Conservation (phyloP, 108 stramenopile genomes). For the Aurantiochytrium sp. region DNA sequence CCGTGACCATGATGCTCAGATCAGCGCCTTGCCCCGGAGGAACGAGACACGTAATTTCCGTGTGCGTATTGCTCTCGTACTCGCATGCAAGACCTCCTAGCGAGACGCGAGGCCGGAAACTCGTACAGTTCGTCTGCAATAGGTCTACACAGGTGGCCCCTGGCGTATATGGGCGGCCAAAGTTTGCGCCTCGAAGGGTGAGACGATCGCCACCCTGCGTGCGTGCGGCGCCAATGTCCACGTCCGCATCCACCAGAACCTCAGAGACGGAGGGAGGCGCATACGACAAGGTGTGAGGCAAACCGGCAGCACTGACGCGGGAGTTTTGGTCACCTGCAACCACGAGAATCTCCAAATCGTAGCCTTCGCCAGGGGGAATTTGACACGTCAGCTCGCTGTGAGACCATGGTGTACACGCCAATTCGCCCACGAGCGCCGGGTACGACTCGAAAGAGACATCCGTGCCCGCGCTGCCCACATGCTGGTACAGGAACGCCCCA, state of each 20-base stretch:
- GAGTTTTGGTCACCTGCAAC: background rate
- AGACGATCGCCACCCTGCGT: background rate
- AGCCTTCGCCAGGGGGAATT: slow-evolving; percentile 17
- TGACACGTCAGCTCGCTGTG: background rate
- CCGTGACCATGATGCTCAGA: background rate
- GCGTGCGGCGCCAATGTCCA: background rate
- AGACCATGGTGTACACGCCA: background rate
- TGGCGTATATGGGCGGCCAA: background rate
- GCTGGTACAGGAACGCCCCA: background rate
- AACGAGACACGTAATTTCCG: background rate
- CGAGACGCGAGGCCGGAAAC: background rate
- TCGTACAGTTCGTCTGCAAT: background rate
- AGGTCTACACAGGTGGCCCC: background rate
- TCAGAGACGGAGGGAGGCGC: background rate
- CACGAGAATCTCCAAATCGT: background rate
- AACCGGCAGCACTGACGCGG: background rate
- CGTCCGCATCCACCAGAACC: background rate
- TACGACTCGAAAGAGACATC: background rate
- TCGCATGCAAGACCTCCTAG: background rate
- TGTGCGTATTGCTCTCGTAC: slow-evolving; percentile 10
- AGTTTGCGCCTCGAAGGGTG: slow-evolving; percentile 13
- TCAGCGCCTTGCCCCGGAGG: slow-evolving; percentile 15
- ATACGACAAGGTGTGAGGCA: background rate
- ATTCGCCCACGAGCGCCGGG: background rate
- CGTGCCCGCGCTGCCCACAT: too few relatives aligned